Evolutionary conservation across 805 yeast genomes (phyloP).

Genomic region (Kodamaea lidongshanica): DNA sequence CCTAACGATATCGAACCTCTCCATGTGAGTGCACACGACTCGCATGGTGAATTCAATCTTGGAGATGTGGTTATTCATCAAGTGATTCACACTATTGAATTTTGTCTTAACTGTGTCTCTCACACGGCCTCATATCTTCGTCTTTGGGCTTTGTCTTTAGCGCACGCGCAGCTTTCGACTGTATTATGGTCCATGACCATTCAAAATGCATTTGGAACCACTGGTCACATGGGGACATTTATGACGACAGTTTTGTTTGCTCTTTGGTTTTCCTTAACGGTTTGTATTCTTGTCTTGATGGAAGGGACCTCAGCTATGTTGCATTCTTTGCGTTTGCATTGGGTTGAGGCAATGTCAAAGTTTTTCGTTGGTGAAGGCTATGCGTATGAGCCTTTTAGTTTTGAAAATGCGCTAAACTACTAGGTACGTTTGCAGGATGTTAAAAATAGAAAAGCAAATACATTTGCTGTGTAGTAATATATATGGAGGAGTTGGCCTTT

Average conservation of each 20-base stretch:
- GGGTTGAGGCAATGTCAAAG: constrained; percentile 99
- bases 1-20: constrained; percentile 36
- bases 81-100: constrained; percentile 95
- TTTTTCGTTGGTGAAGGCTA: constrained; percentile 96
- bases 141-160: constrained; percentile 94
- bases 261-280: constrained; percentile 92
- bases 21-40: constrained; percentile 37
- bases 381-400: constrained; percentile 83
- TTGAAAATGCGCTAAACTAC: no score
- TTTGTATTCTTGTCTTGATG: constrained; percentile 88
- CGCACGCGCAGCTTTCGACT: constrained; percentile 93
- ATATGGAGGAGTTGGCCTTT: no score
- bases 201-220: constrained; percentile 61
- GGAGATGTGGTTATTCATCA: constrained; percentile 97
- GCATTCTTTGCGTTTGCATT: constrained; percentile 95
- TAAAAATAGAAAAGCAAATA: no score
- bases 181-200: constrained; percentile 97
- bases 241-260: constrained; percentile 78
- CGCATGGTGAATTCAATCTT: constrained; percentile 57
- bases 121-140: constrained; percentile 96
- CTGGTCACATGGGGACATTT: constrained; percentile 62
- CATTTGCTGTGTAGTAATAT: no score
- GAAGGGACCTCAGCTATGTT: constrained; percentile 99
- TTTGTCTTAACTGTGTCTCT: constrained; percentile 94
- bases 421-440: no score